Percentiles rank a stretch among this genome's conserved stretches.
phyloP scores from a whole-genome alignment of 1,139 yeast genomes.

The Pichia sp. region DNA sequence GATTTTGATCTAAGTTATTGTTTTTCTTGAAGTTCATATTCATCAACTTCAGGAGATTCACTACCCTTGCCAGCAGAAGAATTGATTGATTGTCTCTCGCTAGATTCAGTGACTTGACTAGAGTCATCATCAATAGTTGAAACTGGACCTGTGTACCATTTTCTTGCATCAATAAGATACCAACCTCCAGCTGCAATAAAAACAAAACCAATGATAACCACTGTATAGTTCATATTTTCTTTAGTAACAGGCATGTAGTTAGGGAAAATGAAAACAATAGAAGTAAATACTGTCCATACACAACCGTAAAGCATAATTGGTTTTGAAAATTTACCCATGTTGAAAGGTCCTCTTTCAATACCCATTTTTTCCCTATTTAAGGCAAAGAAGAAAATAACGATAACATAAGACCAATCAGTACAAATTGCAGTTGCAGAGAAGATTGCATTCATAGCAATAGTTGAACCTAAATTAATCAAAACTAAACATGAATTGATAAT shows the following conservation, averaged over 20 bases:
- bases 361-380: constrained; percentile 36
- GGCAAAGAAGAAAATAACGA: constrained; percentile 35
- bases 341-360: constrained; percentile 33
- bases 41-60: background rate
- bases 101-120: background rate
- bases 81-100: background rate
- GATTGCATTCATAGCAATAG: constrained; percentile 39
- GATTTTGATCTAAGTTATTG: background rate
- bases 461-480: constrained; percentile 34
- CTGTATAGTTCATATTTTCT: constrained; percentile 45
- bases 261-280: constrained; percentile 43
- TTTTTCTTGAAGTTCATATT: background rate
- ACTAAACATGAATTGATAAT: constrained; percentile 30
- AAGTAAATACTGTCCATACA: constrained; percentile 40
- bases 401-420: constrained; percentile 37
- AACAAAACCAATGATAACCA: constrained; percentile 34
- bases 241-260: constrained; percentile 44
- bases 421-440: constrained; percentile 44
- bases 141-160: constrained; percentile 32
- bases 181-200: constrained; percentile 30
- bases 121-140: constrained; percentile 24
- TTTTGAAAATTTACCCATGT: constrained; percentile 30
- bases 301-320: constrained; percentile 31
- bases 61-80: background rate
- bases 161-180: constrained; percentile 28